Conservation (phyloP, 2,329 filamentous ascomycete species). For the Pseudocercospora vitis region DNA sequence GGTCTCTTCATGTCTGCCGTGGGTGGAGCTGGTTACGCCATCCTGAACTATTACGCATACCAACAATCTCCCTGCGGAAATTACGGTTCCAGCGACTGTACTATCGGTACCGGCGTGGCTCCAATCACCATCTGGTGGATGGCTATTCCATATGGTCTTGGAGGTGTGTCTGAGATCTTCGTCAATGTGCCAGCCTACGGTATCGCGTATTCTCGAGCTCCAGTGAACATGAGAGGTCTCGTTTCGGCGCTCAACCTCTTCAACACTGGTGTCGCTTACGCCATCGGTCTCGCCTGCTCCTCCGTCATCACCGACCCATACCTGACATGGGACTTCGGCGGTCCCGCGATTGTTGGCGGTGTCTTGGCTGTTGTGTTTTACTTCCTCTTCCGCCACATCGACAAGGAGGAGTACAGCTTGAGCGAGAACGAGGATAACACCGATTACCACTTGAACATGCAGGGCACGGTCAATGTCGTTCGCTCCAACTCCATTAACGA, state of each 20-base stretch:
- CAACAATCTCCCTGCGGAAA: constrained; percentile 47
- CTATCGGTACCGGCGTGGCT: constrained; percentile 35
- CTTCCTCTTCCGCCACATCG: constrained; percentile 47
- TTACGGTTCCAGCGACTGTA: constrained; percentile 41
- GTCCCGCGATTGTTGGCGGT: constrained; percentile 51
- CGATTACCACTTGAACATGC: constrained; percentile 15
- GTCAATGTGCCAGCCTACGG: constrained; percentile 49
- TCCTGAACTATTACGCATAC: constrained; percentile 51
- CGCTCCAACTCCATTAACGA: constrained; percentile 17
- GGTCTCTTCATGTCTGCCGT: constrained; percentile 53
- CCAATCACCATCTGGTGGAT: constrained; percentile 48
- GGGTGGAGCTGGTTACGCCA: constrained; percentile 42
- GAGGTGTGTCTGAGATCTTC: constrained; percentile 45
- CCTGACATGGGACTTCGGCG: constrained; percentile 52
- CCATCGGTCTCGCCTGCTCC: constrained; percentile 42
- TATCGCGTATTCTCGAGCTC: constrained; percentile 47
- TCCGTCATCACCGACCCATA: constrained; percentile 49
- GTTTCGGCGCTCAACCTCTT: constrained; percentile 47
- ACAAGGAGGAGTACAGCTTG: constrained; percentile 35
- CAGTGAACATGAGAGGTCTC: constrained; percentile 45
- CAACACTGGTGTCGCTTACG: constrained; percentile 43
- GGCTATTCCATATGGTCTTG: constrained; percentile 39
- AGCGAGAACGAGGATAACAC: constrained; percentile 16
- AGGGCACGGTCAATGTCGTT: constrained; percentile 12
- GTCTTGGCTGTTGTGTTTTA: constrained; percentile 52